These are phyloP conservation scores for Colletotrichum endophyticum DNA, from an alignment of 2,329 filamentous ascomycete species.

Conservation along the genomic window DNA sequence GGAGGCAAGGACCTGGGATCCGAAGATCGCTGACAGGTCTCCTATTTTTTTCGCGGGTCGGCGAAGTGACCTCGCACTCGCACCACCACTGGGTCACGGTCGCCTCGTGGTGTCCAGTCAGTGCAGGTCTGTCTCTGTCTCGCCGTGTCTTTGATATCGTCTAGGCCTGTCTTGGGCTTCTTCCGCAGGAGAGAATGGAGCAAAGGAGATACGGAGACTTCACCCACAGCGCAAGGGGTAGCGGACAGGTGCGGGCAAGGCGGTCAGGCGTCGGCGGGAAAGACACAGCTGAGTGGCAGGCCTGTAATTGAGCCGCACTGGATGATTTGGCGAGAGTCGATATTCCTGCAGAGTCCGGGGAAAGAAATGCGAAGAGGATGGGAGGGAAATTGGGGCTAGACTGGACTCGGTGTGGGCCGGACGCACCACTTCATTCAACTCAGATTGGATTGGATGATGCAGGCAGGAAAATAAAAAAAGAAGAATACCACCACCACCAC, in stretches of 20 bases:
- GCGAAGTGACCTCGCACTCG: neutral
- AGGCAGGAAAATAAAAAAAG: neutral
- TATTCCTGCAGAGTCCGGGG: conserved; percentile 13
- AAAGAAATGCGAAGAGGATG: neutral
- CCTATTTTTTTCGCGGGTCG: neutral
- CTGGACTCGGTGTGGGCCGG: neutral
- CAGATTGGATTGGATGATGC: neutral
- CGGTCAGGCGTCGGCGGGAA: neutral
- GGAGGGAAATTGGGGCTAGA: neutral
- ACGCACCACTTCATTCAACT: neutral
- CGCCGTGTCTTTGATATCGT: neutral
- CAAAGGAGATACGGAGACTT: neutral
- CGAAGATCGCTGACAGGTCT: neutral
- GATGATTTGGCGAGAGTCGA: neutral
- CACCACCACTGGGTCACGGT: neutral
- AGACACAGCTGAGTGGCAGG: neutral
- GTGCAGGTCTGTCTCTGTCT: neutral
- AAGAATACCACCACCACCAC: neutral
- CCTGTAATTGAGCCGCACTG: conserved; percentile 11
- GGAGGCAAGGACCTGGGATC: neutral
- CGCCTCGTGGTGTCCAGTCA: neutral
- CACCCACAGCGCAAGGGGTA: neutral
- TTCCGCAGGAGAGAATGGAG: neutral
- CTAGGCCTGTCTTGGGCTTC: conserved; percentile 4
- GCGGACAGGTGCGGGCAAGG: neutral